Evolutionary conservation across 345 rosid genomes (phyloP), one percentile per base, ranked within the genome.

Genomic region (Passiflora organensis): DNA sequence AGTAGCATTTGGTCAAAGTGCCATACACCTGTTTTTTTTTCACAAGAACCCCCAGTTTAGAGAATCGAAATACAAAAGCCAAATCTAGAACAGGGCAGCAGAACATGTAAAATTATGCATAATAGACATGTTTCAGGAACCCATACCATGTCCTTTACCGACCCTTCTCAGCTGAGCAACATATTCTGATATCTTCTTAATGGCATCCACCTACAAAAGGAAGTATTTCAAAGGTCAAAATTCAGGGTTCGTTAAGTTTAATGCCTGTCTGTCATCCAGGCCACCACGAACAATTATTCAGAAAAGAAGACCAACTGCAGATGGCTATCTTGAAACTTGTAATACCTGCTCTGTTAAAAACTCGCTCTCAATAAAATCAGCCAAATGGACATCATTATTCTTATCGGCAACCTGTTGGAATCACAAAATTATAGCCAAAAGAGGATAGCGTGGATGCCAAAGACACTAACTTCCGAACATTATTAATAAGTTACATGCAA

Each of bases 1-100:
- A 57, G 73, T 17, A 69, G 73, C 64, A 47, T 62, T 63, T 57
- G 64, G 62, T 72, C 62, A 42, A 72, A 72, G 64, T 72, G 72
- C 76, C 76, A 72, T 12, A 58, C 72, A 25, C 76, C 76, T 72
- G 65, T 24, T 54, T 23, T 28, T 24, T 54, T 23, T 28, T 37
- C 44, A 50, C 0, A 15, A 3, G 45, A 51, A 24, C 50, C 44
- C 32, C 4, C 25, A 12, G 23, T 10, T 56, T 21, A 14, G 17
- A 21, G 6, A 21, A 49, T 6, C 21, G 38, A 12, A 13, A 15
- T 2, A n/a, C 2, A 52, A 66, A 5, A 42, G 17, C n/a, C 32
- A 48, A 23, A 48, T 13, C 24, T n/a, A 6, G 4, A 48, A 46
- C 20, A 13, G 1, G 22, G 6, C 22, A 48, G 1, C 34, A 28